phyloP scores from a whole-genome alignment of 2,329 filamentous ascomycete species.

The Penicillium capsulatum region DNA sequence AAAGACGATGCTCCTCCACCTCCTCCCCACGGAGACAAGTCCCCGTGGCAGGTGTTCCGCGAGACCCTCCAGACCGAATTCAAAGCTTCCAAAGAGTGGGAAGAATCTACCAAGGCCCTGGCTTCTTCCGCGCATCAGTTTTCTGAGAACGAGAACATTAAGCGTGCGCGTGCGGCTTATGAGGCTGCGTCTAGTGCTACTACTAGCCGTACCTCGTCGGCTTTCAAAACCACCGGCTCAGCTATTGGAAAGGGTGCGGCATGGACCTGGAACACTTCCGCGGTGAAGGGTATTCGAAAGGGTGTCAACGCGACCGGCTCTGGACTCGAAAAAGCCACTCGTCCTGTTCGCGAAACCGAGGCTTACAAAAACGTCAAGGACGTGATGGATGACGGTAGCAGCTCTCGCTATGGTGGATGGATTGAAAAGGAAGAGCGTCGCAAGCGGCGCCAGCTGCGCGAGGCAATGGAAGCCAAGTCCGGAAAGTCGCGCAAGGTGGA shows the following conservation, averaged over 20 bases:
- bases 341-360: slow-evolving; percentile 89
- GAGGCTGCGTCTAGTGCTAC: slow-evolving; percentile 81
- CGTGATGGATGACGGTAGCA: slow-evolving; percentile 94
- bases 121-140: slow-evolving; percentile 86
- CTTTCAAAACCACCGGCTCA: slow-evolving; percentile 78
- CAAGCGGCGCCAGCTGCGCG: slow-evolving; percentile 69
- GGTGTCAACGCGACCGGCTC: slow-evolving; percentile 81
- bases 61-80: slow-evolving; percentile 94
- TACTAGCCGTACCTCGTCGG: slow-evolving; percentile 70
- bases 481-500: slow-evolving; percentile 50
- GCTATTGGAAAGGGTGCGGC: slow-evolving; percentile 85
- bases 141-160: slow-evolving; percentile 85
- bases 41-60: slow-evolving; percentile 96
- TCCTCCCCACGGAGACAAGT: slow-evolving; percentile 96
- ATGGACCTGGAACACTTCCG: slow-evolving; percentile 95
- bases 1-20: slow-evolving; percentile 71
- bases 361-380: slow-evolving; percentile 92
- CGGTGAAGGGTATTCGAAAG: slow-evolving; percentile 85
- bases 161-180: slow-evolving; percentile 79
- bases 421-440: slow-evolving; percentile 91
- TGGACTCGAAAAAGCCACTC: slow-evolving; percentile 88
- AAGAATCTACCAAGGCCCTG: slow-evolving; percentile 94
- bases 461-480: slow-evolving; percentile 57
- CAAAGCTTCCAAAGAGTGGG: slow-evolving; percentile 97
- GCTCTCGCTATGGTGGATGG: slow-evolving; percentile 94